phyloP scores from a whole-genome alignment of 2,329 filamentous ascomycete genomes.

The Cladophialophora immunda region DNA sequence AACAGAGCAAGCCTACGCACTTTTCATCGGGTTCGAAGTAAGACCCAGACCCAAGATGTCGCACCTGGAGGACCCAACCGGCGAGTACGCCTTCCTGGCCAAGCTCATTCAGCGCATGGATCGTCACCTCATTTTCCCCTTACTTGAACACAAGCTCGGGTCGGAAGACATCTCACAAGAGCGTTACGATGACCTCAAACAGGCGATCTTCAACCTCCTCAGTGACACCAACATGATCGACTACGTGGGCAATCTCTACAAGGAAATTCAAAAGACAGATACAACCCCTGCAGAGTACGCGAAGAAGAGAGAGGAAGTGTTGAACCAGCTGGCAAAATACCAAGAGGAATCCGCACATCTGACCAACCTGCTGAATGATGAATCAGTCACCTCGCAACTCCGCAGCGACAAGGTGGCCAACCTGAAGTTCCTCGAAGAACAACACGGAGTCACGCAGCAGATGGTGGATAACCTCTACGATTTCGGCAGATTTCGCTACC shows the following conservation, averaged over 20 bases:
- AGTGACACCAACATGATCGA: constrained; percentile 99
- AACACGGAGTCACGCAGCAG: constrained; percentile 90
- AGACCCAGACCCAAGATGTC: background rate
- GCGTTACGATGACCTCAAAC: constrained; percentile 72
- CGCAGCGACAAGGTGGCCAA: constrained; percentile 98
- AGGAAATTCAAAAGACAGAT: constrained; percentile 82
- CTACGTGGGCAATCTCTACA: constrained; percentile 91
- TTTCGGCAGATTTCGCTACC: constrained; percentile 97
- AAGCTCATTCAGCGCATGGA: constrained; percentile 92
- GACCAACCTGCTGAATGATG: constrained; percentile 82
- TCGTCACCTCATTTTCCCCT: constrained; percentile 93
- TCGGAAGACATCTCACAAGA: constrained; percentile 78
- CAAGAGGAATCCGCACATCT: constrained; percentile 91
- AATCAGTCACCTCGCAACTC: constrained; percentile 89
- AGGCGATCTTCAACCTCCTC: constrained; percentile 90
- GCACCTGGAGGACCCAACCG: constrained; percentile 62
- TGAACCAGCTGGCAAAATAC: constrained; percentile 81
- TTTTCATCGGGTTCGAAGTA: background rate
- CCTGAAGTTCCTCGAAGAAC: constrained; percentile 96
- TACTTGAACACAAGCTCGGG: constrained; percentile 88
- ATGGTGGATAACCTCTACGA: constrained; percentile 97
- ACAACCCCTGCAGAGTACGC: constrained; percentile 84
- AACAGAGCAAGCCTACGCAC: background rate
- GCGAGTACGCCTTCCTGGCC: constrained; percentile 80
- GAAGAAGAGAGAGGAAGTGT: constrained; percentile 87